Percentiles rank a stretch among this genome's conserved stretches.
Evolutionary conservation across 177 flowering plant species (phyloP).

Genomic region (Vitis hybrid): DNA sequence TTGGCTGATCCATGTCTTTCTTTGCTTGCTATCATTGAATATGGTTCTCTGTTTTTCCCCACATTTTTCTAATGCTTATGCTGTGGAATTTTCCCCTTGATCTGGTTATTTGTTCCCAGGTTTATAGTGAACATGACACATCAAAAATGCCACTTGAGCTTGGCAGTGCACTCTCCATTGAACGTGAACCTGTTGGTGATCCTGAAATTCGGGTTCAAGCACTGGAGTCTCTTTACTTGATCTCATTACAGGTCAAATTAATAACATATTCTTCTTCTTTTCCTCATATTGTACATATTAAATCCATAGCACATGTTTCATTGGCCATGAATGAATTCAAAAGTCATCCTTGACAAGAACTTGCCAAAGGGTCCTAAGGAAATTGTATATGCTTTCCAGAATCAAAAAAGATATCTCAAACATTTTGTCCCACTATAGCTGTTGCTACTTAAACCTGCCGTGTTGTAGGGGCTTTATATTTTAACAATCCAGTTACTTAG

Average conservation of each 20-base stretch:
- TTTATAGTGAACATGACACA: conserved; percentile 69
- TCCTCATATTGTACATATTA: not conserved
- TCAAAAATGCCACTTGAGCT: conserved; percentile 96
- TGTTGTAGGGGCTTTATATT: too few relatives aligned
- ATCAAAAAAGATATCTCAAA: too few relatives aligned
- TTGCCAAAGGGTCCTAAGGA: too few relatives aligned
- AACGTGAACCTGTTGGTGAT: conserved; percentile 80
- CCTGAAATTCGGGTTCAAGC: conserved; percentile 84
- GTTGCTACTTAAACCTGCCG: too few relatives aligned
- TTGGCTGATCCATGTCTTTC: not conserved
- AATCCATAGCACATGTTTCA: not conserved
- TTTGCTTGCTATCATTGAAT: not conserved
- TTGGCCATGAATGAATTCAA: not conserved
- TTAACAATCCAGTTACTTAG: too few relatives aligned
- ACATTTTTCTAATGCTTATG: not conserved
- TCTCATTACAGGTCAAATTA: conserved; percentile 62
- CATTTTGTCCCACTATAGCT: too few relatives aligned
- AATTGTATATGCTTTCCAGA: too few relatives aligned
- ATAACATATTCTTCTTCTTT: not conserved
- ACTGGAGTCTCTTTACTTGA: conserved; percentile 82
- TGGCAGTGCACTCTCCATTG: conserved; percentile 75
- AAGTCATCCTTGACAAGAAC: not conserved
- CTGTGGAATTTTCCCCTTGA: not conserved
- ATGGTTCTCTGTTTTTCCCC: not conserved
- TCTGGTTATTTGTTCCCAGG: conserved; percentile 35